Percentiles rank a stretch among this genome's conserved stretches.
These are phyloP conservation scores for Sherardia arvensis DNA, from an alignment of 257 asterid genomes.

Conservation along the genomic window DNA sequence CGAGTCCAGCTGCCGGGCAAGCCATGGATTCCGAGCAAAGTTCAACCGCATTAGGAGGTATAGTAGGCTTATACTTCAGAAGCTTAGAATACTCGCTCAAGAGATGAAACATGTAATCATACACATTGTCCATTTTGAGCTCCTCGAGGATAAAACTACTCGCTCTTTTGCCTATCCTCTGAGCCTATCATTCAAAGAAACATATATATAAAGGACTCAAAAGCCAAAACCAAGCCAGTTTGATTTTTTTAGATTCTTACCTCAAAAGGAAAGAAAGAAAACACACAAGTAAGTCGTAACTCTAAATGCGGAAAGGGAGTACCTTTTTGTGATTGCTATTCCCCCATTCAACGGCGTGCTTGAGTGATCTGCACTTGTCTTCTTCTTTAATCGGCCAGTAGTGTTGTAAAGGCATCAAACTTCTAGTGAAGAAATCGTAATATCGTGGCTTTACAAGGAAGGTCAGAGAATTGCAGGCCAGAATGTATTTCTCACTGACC, in stretches of 20 bases:
- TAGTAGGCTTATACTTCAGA: slow-evolving; percentile 5
- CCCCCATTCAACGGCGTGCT: slow-evolving; percentile 89
- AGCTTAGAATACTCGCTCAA: slow-evolving; percentile 4
- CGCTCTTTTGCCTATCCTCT: slow-evolving; percentile 50
- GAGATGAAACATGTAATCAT: slow-evolving; percentile 42
- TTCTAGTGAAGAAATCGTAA: slow-evolving; percentile 76
- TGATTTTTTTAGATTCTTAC: too few species aligned
- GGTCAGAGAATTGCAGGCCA: slow-evolving; percentile 67
- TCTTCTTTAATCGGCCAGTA: slow-evolving; percentile 74
- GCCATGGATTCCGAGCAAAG: slow-evolving; percentile 8
- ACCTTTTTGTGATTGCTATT: slow-evolving; percentile 46
- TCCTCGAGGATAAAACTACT: slow-evolving; percentile 45
- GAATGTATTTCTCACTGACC: slow-evolving; percentile 86
- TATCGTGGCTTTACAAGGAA: slow-evolving; percentile 50
- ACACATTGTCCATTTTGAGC: slow-evolving; percentile 57
- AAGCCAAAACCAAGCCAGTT: too few species aligned
- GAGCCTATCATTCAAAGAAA: slow-evolving; percentile 32
- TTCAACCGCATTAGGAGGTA: slow-evolving; percentile 9
- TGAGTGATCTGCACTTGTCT: slow-evolving; percentile 70
- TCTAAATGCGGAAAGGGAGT: neutral
- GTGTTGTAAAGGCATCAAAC: slow-evolving; percentile 72
- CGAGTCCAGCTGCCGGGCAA: neutral
- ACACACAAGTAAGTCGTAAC: too few species aligned
- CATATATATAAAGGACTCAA: neutral
- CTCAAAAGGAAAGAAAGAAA: too few species aligned